Evolutionary conservation across 2,329 filamentous ascomycete genomes (phyloP).

Genomic region (Talaromyces piceae): DNA sequence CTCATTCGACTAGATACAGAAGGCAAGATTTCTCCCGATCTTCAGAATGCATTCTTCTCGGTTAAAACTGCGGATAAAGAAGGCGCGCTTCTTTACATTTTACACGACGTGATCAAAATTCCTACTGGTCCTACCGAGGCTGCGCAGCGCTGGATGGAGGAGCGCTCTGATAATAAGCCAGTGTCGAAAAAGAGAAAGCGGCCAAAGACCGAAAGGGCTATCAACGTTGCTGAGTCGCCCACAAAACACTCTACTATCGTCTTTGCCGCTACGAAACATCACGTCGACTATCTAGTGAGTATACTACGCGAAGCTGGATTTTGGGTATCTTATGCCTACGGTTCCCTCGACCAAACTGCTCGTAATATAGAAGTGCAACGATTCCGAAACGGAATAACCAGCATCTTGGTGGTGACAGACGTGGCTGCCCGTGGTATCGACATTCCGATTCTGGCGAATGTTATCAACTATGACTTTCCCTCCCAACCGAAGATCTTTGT

Average conservation of each 20-base stretch:
- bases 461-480: constrained; percentile 98
- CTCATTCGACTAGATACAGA: constrained; percentile 88
- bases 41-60: constrained; percentile 92
- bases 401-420: constrained; percentile 92
- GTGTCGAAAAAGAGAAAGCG: constrained; percentile 41
- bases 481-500: constrained; percentile 95
- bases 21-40: constrained; percentile 88
- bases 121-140: constrained; percentile 59
- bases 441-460: constrained; percentile 90
- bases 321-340: constrained; percentile 88
- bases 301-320: constrained; percentile 78
- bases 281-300: constrained; percentile 84
- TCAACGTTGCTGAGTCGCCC: constrained; percentile 59
- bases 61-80: constrained; percentile 93
- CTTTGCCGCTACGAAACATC: constrained; percentile 92
- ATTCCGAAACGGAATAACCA: constrained; percentile 75
- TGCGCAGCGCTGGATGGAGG: constrained; percentile 37
- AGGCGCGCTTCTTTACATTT: constrained; percentile 77
- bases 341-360: constrained; percentile 87
- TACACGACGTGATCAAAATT: constrained; percentile 89
- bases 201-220: constrained; percentile 41
- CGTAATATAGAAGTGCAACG: constrained; percentile 86
- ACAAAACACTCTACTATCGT: constrained; percentile 90
- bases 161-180: constrained; percentile 32
- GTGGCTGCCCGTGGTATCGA: constrained; percentile 96